Evolutionary conservation across 768 basidiomycete genomes (phyloP), one percentile per base, ranked within the genome.

Genomic region (Rhodotorula toruloides): DNA sequence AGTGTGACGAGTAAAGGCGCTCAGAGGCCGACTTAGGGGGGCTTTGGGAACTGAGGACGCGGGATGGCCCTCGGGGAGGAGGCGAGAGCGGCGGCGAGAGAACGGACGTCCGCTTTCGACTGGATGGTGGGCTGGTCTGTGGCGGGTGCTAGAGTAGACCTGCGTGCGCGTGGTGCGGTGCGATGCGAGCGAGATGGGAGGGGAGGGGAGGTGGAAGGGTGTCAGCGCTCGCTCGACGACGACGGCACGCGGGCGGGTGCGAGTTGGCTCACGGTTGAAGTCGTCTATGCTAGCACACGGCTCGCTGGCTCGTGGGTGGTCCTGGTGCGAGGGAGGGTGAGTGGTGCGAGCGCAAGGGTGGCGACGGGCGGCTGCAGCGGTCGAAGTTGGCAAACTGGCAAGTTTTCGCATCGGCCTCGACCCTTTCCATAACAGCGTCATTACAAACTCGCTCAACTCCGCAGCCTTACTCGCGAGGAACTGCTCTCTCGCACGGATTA

Each of bases 1-100:
- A n/a, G n/a, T n/a, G 44, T 6, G 44, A 4, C 27, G 40, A 27
- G 49, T 31, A 17, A 13, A 47, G 13, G 37, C 11, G 11, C 3
- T 19, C 27, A 12, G 39, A 0, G 11, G 34, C 22, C 31, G 47
- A 21, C 32, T 63, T 60, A 63, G 27, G 62, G 62, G 2, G 57
- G 62, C n/a, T 54, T 52, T 17, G 62, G 54, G 10, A 61, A 37
- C 36, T 47, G 32, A 29, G 36, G 57, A 27, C 43, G 27, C 39
- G 54, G 54, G 27, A 9, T 47, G 16, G 29, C 31, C 12, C 12
- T 36, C 10, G 48, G 3, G 12, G 36, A 25, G 25, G 27, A 39
- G 49, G 48, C 40, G 34, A 58, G 46, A 25, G 43, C 14, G 32
- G 29, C 7, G 37, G 37, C 16, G 31, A 52, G 48, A 14, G 62